Percentiles rank a stretch among this genome's conserved stretches.
phyloP scores from a whole-genome alignment of 2,329 filamentous ascomycete species.

The Exophiala alcalophila region DNA sequence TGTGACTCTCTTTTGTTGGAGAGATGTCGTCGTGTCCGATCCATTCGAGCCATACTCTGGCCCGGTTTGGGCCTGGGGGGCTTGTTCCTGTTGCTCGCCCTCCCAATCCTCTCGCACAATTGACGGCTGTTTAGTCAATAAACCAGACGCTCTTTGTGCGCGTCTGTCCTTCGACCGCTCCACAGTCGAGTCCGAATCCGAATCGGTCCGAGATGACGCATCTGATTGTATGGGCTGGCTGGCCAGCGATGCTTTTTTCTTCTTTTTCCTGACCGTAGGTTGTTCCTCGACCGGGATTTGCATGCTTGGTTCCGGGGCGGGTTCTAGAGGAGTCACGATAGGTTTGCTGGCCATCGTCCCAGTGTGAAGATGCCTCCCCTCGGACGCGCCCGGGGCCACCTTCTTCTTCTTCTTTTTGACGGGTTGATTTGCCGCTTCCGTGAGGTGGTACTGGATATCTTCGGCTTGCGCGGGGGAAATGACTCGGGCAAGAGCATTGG shows the following conservation, averaged over 20 bases:
- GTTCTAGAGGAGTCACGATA: constrained; percentile 34
- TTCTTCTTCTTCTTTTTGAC: constrained; percentile 33
- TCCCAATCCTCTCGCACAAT: constrained; percentile 43
- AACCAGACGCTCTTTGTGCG: constrained; percentile 31
- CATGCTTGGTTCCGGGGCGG: constrained; percentile 26
- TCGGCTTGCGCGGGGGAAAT: constrained; percentile 31
- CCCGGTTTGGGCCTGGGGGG: constrained; percentile 5
- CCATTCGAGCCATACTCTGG: constrained; percentile 5
- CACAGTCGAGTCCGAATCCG: constrained; percentile 34
- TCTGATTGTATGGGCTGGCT: constrained; percentile 15
- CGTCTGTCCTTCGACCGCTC: constrained; percentile 28
- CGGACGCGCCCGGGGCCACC: constrained; percentile 29
- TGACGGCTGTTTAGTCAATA: constrained; percentile 39
- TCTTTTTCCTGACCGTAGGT: constrained; percentile 29
- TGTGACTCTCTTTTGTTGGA: constrained; percentile 14
- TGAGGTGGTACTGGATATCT: constrained; percentile 30
- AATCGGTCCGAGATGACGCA: constrained; percentile 24
- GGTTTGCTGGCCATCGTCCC: constrained; percentile 31
- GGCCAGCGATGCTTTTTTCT: constrained; percentile 23
- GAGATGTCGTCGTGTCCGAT: not conserved
- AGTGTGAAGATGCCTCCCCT: constrained; percentile 32
- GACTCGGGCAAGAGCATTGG: constrained; percentile 16
- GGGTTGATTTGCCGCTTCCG: constrained; percentile 32
- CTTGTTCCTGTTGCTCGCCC: constrained; percentile 37
- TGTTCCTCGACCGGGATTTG: constrained; percentile 2